These are phyloP conservation scores for Ophiostoma piceae DNA, from an alignment of 2,329 filamentous ascomycete genomes.

Conservation along the genomic window DNA sequence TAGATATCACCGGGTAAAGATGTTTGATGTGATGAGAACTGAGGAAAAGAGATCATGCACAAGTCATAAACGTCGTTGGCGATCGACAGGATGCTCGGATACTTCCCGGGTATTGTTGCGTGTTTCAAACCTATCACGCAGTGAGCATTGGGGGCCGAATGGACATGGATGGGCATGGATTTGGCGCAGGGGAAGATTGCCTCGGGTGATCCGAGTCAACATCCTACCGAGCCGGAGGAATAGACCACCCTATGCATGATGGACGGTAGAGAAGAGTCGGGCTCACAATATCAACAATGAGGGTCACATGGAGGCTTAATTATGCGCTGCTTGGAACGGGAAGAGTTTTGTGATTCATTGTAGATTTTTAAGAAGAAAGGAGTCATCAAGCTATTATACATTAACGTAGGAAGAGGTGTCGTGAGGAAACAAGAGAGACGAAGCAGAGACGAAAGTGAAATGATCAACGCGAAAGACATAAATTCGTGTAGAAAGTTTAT, in stretches of 20 bases:
- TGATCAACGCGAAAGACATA: background rate
- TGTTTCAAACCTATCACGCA: background rate
- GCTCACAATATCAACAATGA: background rate
- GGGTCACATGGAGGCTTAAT: background rate
- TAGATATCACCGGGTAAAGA: background rate
- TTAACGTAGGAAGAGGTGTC: background rate
- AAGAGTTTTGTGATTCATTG: background rate
- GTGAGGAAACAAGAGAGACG: background rate
- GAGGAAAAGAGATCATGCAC: background rate
- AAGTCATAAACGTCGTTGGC: background rate
- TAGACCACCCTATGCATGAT: background rate
- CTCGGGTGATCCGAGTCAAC: background rate
- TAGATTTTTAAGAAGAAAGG: background rate
- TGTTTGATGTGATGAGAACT: background rate
- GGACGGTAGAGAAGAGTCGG: background rate
- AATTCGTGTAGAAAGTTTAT: background rate
- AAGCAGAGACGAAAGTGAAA: background rate
- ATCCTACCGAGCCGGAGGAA: slow-evolving; percentile 4
- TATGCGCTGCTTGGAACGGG: background rate
- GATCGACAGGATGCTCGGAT: slow-evolving; percentile 2
- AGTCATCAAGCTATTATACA: background rate
- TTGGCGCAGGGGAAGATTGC: background rate
- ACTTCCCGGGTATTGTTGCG: background rate
- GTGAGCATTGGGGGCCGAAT: slow-evolving; percentile 3
- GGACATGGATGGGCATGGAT: background rate